Evolutionary conservation across 768 basidiomycete species (phyloP).

Genomic region (Tricholoma saponaceum): DNA sequence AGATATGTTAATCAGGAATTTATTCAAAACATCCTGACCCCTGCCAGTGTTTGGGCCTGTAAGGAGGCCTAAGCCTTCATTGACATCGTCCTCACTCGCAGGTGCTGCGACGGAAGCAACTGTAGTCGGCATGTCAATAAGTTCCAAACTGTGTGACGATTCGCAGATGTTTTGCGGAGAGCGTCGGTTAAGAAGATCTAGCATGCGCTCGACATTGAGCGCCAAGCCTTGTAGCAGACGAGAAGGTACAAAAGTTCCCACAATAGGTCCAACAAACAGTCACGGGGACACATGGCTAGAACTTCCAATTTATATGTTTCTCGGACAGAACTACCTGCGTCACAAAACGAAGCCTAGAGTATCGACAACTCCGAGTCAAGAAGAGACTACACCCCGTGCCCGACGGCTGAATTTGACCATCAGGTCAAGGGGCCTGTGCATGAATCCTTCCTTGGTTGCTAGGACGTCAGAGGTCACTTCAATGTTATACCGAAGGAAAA

Average conservation of each 20-base stretch:
- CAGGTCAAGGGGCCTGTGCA: constrained; percentile 23
- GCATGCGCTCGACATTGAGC: not conserved
- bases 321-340: not conserved
- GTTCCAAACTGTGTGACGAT: not conserved
- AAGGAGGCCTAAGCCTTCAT: not conserved
- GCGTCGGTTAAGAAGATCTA: not conserved
- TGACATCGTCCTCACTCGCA: not conserved
- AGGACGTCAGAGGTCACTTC: constrained; percentile 14
- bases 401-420: constrained; percentile 14
- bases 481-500: constrained; percentile 22
- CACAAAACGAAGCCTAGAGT: not conserved
- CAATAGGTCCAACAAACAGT: not conserved
- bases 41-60: not conserved
- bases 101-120: not conserved
- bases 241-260: not conserved
- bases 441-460: constrained; percentile 24
- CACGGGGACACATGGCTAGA: not conserved
- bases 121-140: not conserved
- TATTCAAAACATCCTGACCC: not conserved
- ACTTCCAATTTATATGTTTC: not conserved
- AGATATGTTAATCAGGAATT: not conserved
- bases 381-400: not conserved
- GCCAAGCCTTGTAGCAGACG: too few species aligned
- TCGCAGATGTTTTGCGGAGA: not conserved
- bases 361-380: constrained; percentile 3